These are phyloP conservation scores for Fusarium sp. DNA, from an alignment of 2,329 filamentous ascomycete genomes.

Conservation along the genomic window DNA sequence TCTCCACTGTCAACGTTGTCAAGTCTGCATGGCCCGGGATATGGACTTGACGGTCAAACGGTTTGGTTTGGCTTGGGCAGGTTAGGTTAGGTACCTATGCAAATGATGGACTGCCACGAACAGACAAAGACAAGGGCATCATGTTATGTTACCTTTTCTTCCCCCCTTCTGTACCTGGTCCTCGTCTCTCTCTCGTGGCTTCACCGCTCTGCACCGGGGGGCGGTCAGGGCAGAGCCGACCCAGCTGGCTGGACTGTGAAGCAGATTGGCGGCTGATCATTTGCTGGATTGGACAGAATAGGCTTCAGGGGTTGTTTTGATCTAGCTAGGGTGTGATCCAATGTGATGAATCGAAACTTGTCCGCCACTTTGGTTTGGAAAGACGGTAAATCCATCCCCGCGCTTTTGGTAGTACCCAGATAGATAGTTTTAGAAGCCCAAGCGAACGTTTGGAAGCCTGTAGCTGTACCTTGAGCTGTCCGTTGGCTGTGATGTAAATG, in stretches of 20 bases:
- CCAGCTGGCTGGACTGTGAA: constrained; percentile 34
- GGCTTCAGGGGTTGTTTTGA: constrained; percentile 18
- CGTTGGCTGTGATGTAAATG: not conserved
- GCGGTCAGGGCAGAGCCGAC: constrained; percentile 37
- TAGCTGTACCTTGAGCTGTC: constrained; percentile 1
- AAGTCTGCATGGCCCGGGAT: constrained; percentile 23
- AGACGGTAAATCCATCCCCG: constrained; percentile 36
- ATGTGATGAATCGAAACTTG: constrained; percentile 34
- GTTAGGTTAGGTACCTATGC: no score
- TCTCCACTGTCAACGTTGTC: constrained; percentile 20
- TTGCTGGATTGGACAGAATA: constrained; percentile 30
- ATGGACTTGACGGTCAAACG: not conserved
- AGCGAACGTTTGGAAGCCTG: constrained; percentile 28
- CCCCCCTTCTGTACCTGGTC: not conserved
- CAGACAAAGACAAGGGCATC: not conserved
- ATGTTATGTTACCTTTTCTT: no score
- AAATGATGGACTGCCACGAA: not conserved
- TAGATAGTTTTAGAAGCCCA: constrained; percentile 19
- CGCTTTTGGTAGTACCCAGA: constrained; percentile 14
- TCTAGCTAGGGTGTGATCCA: constrained; percentile 21
- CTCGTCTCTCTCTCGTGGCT: constrained; percentile 26
- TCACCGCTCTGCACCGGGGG: constrained; percentile 33
- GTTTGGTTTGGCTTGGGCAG: not conserved
- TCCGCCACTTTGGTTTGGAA: constrained; percentile 35
- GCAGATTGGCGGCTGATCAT: constrained; percentile 40